Conservation (phyloP, 306 rosid species). For the Rubus parviflorus region DNA sequence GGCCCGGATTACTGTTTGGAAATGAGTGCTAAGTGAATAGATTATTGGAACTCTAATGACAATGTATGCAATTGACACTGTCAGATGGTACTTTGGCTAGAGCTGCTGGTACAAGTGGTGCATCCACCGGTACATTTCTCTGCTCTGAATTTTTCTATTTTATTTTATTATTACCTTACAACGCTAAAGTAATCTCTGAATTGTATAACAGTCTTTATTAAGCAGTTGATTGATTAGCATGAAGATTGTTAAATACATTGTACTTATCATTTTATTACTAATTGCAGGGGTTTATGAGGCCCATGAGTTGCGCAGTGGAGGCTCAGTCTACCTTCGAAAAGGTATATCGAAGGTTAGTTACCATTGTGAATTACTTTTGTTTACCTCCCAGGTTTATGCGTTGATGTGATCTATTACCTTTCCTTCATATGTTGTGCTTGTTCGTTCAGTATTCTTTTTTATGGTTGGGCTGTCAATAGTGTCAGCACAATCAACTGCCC, state of each 20-base stretch:
- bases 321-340: conserved; percentile 91
- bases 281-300: conserved; percentile 84
- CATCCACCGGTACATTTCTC: conserved; percentile 60
- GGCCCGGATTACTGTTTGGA: conserved; percentile 55
- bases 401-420: not conserved
- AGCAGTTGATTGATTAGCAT: not conserved
- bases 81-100: conserved; percentile 70
- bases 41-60: conserved; percentile 22
- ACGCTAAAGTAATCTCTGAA: not conserved
- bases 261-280: not conserved
- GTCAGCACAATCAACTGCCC: conserved; percentile 84
- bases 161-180: too few species aligned
- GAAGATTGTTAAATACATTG: not conserved
- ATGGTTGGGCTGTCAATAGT: conserved; percentile 69
- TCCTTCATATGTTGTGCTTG: not conserved
- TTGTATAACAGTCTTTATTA: not conserved
- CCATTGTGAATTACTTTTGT: not conserved
- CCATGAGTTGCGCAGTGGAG: conserved; percentile 95
- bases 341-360: conserved; percentile 76
- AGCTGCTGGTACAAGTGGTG: conserved; percentile 99
- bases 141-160: not conserved
- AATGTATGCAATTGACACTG: conserved; percentile 20
- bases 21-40: conserved; percentile 43
- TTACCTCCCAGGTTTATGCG: not conserved
- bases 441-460: not conserved